Evolutionary conservation across 108 stramenopile species (phyloP).

Genomic region (Cyclostephanos tholiformis): DNA sequence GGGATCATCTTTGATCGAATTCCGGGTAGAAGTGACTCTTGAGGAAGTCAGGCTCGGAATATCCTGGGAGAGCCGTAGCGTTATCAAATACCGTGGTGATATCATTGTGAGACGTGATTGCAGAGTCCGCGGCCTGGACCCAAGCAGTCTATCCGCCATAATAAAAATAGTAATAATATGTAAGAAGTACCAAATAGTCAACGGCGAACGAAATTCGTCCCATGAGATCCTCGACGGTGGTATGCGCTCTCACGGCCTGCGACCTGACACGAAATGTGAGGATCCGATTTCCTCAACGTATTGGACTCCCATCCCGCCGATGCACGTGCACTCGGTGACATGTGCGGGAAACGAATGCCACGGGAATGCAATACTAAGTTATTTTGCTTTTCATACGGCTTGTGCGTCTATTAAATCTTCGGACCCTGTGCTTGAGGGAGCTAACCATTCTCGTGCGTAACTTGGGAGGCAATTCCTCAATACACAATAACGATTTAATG

Average conservation of each 20-base stretch:
- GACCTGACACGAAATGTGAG: conserved; percentile 67
- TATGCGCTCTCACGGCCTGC: conserved; percentile 59
- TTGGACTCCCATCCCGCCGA: conserved; percentile 59
- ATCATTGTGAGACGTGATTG: too few relatives aligned
- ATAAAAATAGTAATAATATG: too few relatives aligned
- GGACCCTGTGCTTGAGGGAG: conserved; percentile 61
- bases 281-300: conserved; percentile 64
- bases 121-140: too few relatives aligned
- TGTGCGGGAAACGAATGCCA: conserved; percentile 68
- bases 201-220: too few relatives aligned
- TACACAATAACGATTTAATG: conserved; percentile 62
- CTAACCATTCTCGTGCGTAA: conserved; percentile 54
- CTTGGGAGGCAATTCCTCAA: conserved; percentile 48
- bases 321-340: conserved; percentile 45
- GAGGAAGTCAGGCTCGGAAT: too few relatives aligned
- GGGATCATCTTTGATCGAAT: too few relatives aligned
- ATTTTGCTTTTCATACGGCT: conserved; percentile 58
- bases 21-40: too few relatives aligned
- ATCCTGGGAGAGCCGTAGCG: too few relatives aligned
- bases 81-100: too few relatives aligned
- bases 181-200: too few relatives aligned
- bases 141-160: too few relatives aligned
- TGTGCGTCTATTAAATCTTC: conserved; percentile 47
- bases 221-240: conserved; percentile 67
- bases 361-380: conserved; percentile 68